Evolutionary conservation across 164 flowering plant species (phyloP), one percentile per base, ranked within the genome.

Genomic region (Stephania japonica): DNA sequence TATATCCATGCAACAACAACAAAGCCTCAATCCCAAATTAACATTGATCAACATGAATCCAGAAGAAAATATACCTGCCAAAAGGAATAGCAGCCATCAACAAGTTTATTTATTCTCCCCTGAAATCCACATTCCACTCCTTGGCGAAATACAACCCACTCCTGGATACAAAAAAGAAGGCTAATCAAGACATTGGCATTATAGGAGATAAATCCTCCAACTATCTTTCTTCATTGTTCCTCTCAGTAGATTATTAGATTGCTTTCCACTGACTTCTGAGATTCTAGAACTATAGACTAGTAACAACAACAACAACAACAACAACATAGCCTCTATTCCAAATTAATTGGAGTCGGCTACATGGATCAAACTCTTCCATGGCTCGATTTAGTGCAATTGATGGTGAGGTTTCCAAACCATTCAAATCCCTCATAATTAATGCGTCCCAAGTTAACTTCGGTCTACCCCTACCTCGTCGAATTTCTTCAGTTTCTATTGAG

Each of bases 51-150:
- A 56, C 23, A 56, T 56, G n/a, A 56, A 6, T 1, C n/a, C 21
- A 56, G 63, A 19, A 72, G 47, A 42, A 63, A 47, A 42, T 72
- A 16, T 67, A 94, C 99, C 99, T 95, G 99, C 99, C 99, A 95
- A 80, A 94, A 95, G 71, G 98, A 93, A 80, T 96, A 93, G 83
- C 99, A 96, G 65, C 99, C 97, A 83, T 96, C 99, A 59, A 96
- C 97, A 81, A 93, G 80, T 81, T 93, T 96, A 85, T 96, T 96
- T 70, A 97, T 79, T 80, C 98, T 84, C 27, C 99, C 99, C 76
- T 96, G 97, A 84, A 96, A 91, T 68, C 99, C 99, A 81, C 90
- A 78, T 75, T 96, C 98, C 42, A 81, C 79, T 61, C 98, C 97
- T 83, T 93, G 99, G 70, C 97, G 95, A 80, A 88, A 90, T 41